Percentiles rank a stretch among this genome's conserved stretches.
phyloP scores from a whole-genome alignment of 441 rosid genomes.

The Macaranga tanarius region DNA sequence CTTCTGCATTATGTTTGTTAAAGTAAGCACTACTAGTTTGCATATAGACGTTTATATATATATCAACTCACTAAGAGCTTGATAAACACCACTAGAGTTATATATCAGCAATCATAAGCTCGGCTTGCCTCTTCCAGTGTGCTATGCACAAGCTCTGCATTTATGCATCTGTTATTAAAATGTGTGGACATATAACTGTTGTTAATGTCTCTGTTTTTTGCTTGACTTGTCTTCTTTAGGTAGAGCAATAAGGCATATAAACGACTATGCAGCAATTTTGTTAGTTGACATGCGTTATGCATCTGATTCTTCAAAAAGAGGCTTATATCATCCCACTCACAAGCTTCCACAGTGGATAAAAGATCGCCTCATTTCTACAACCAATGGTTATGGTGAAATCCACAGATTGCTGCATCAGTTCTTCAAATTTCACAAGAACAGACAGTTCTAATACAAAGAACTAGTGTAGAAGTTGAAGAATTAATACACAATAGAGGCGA shows the following conservation, averaged over 20 bases:
- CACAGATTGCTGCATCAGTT: conserved; percentile 74
- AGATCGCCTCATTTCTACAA: conserved; percentile 57
- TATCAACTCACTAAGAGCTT: neutral
- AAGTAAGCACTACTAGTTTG: no score
- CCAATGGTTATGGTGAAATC: conserved; percentile 78
- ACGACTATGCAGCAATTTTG: conserved; percentile 87
- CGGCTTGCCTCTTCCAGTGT: neutral
- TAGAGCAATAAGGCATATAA: conserved; percentile 82
- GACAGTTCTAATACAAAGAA: conserved; percentile 20
- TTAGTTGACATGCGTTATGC: conserved; percentile 81
- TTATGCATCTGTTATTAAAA: neutral
- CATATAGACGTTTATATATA: neutral
- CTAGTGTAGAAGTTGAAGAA: neutral
- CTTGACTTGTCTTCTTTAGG: conserved; percentile 40
- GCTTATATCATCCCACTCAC: conserved; percentile 56
- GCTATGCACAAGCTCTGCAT: neutral
- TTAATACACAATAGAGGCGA: neutral
- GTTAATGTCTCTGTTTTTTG: conserved; percentile 4
- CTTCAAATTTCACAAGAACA: conserved; percentile 62
- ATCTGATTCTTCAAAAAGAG: conserved; percentile 51
- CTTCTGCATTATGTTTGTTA: neutral
- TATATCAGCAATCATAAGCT: no score
- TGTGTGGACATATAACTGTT: neutral
- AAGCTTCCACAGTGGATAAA: conserved; percentile 90
- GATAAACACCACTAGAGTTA: neutral